Evolutionary conservation across 331 rosid species (phyloP), one percentile per base, ranked within the genome.

Genomic region (Spiraea crenata): DNA sequence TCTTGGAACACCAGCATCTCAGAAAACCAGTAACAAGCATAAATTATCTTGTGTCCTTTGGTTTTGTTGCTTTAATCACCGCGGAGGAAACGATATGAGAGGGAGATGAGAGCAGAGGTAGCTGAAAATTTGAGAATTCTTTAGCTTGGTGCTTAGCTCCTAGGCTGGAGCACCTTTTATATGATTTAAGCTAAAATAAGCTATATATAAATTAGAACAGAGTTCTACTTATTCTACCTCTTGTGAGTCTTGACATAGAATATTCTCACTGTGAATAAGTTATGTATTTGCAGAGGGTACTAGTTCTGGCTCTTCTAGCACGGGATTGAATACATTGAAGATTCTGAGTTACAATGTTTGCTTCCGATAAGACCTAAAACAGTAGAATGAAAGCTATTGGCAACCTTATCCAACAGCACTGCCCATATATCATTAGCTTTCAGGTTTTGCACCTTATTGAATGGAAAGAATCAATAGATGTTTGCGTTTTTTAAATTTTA

Each of bases 371-470:
- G 97, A 91, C 46, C 71, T 93, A 77, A 96, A 91, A 82, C 4
- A 87, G 86, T 67, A 91, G 99, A 76, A 91, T 91, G 99, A 75
- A 83, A 73, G 92, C 99, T 56, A 81, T 93, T 65, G 92, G 95
- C 3, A 92, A 89, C 52, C 89, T 93, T 87, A 83, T 93, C 82
- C 84, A 71, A 62, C 79, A 74, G 69, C 92, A 93, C 78, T 79
- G 84, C 15, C 99, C 99, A 9, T 89, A 93, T 59, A n/a, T 91
- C 68, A 79, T 93, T 61, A 89, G 96, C 81, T 82, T 93, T 60
- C 99, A 93, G 99, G 99, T 87, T 64, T 51, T 5, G 34, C 3
- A 19, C 6, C 15, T 52, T 38, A 6, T 20, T 6, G n/a, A 5
- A 39, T 39, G 10, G 2, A 66, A 20, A 4, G 20, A 25, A 20